These are phyloP conservation scores for Voacanga thouarsii DNA, from an alignment of 257 asterid species.

Conservation along the genomic window DNA sequence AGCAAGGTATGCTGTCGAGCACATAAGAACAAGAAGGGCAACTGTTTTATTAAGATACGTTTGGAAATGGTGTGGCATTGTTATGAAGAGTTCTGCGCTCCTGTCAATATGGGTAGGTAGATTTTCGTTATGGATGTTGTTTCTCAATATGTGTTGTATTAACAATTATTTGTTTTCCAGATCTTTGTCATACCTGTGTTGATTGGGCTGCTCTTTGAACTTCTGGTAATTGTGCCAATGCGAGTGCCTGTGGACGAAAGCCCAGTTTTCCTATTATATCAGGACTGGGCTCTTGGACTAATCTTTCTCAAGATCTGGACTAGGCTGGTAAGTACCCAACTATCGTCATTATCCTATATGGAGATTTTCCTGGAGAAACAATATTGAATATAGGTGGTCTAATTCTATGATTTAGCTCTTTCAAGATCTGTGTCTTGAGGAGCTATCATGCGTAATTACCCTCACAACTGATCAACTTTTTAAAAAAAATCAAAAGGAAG, in stretches of 20 bases:
- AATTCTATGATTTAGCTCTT: not conserved
- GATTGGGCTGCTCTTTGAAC: conserved; percentile 93
- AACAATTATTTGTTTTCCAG: conserved; percentile 35
- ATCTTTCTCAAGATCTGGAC: conserved; percentile 98
- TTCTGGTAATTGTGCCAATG: conserved; percentile 94
- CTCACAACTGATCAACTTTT: not conserved
- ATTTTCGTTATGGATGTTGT: not conserved
- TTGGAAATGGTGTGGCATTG: conserved; percentile 91
- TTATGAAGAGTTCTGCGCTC: conserved; percentile 72
- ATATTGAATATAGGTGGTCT: not conserved
- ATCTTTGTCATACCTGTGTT: conserved; percentile 83
- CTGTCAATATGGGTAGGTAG: conserved; percentile 81
- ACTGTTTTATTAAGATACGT: conserved; percentile 60
- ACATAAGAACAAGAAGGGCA: conserved; percentile 66
- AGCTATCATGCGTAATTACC: not conserved
- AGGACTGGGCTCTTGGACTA: conserved; percentile 97
- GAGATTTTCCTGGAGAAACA: not conserved
- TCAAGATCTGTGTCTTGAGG: not conserved
- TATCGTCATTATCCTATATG: not conserved
- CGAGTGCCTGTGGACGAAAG: conserved; percentile 97
- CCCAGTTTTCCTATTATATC: conserved; percentile 92
- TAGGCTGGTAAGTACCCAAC: conserved; percentile 68
- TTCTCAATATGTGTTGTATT: conserved; percentile 8
- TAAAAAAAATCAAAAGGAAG: no score
- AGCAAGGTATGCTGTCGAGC: conserved; percentile 70